phyloP scores from a whole-genome alignment of 768 basidiomycete genomes.

The Gautieria morchelliformis region DNA sequence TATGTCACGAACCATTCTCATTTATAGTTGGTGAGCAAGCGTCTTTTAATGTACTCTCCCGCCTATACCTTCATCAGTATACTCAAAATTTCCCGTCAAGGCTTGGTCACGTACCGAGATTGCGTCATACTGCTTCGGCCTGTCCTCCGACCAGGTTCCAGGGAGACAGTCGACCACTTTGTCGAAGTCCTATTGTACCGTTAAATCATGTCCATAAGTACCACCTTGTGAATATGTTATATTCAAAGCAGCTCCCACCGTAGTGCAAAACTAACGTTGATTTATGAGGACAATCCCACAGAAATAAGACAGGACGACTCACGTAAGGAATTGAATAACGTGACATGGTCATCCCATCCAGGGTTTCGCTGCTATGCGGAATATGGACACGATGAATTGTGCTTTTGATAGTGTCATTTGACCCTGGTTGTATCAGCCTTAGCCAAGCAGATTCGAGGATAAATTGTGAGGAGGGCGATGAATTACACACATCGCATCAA shows the following conservation, averaged over 20 bases:
- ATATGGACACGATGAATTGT: conserved; percentile 45
- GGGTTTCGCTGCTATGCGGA: conserved; percentile 18
- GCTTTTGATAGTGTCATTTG: conserved; percentile 30
- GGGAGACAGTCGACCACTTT: conserved; percentile 40
- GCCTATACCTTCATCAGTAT: conserved; percentile 15
- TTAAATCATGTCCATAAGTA: neutral
- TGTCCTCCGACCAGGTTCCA: conserved; percentile 34
- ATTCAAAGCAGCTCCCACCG: conserved; percentile 16
- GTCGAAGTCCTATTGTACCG: neutral
- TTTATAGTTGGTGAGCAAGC: conserved; percentile 16
- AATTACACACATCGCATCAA: conserved; percentile 38
- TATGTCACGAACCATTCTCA: neutral
- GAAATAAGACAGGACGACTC: conserved; percentile 13
- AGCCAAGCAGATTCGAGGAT: neutral
- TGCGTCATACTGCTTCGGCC: conserved; percentile 42
- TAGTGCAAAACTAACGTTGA: conserved; percentile 27
- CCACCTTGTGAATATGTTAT: no score
- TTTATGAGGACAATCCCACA: conserved; percentile 1
- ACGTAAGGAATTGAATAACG: conserved; percentile 59
- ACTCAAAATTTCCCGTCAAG: neutral
- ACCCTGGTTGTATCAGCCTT: conserved; percentile 16
- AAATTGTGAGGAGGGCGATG: neutral
- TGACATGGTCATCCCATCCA: conserved; percentile 33
- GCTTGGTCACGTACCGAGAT: conserved; percentile 14
- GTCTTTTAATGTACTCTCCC: conserved; percentile 29